Base-by-base conservation (phyloP, 1,139 yeast genomes). In the Hemisphaericaspora xylofermentans region DNA sequence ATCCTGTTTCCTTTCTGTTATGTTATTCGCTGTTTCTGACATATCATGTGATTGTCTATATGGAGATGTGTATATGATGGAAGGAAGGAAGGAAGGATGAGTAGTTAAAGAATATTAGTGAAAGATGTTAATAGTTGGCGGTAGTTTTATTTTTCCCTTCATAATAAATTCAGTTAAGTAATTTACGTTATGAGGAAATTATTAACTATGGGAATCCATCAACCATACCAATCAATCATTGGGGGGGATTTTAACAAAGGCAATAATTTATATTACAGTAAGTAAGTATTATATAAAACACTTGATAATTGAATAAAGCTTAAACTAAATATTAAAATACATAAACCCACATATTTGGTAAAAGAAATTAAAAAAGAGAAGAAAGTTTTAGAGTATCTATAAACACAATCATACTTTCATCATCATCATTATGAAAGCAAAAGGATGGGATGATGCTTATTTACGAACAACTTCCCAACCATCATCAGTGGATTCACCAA, bases 391-490 rank as follows among this genome's bases (percentile, higher is more conserved):
- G 30, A 40, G 26, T 22, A 33, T 36, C 35, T 40, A 40, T 42
- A 47, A 8, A 21, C 6, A 21, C 24, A 21, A 21, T 21, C 24
- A n/a, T n/a, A n/a, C n/a, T n/a, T n/a, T n/a, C n/a, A n/a, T n/a
- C n/a, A n/a, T n/a, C n/a, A n/a, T n/a, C n/a, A n/a, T n/a, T n/a
- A n/a, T n/a, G n/a, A n/a, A n/a, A n/a, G n/a, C n/a, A 12, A 2
- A 12, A 12, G 28, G 9, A 26, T n/a, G 17, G 17, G 8, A 28
- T 4, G 14, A 8, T 17, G n/a, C 13, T 26, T 59, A 61, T 46
- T 78, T 77, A 53, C 78, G 74, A 51, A 80, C 87, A 52, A 77
- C 79, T 63, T 80, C 81, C 88, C 88, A 82, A 37, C 80, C 85
- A 44, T 55, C 57, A 42, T 55, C 60, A 42, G 63, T 65, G 36